Base-by-base conservation (phyloP, 2,329 filamentous ascomycete species). In the Alternaria solani region DNA sequence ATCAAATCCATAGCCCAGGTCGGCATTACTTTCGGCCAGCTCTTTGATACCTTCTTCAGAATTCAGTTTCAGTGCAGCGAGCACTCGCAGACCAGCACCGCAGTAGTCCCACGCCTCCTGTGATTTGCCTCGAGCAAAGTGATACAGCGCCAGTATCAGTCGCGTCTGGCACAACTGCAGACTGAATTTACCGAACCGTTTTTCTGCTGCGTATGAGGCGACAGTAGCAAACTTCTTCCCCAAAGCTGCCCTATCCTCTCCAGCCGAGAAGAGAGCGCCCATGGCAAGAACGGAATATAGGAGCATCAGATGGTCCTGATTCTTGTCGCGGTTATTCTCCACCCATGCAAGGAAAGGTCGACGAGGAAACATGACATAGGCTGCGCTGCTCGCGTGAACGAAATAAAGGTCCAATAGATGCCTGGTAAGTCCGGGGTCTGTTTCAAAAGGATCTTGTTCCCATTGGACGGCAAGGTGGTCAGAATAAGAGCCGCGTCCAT, bases 101-200 rank as follows among this genome's bases (percentile, higher is more conserved):
- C 86, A 84, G 65, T 87, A 86, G 65, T 92, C 89, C 80, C 85
- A 88, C 7, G 87, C 87, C 49, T 88, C 85, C 42, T 82, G 81
- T 38, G 84, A 78, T n/a, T 86, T 85, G 14, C 86, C 86, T 23
- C 84, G 83, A 1, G 89, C 86, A 61, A 89, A 87, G 65, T 88
- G 87, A 76, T 89, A 91, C 7, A 91, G 78, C 20, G 87, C 85
- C 39, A 93, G 82, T 16, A 92, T 81, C n/a, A 92, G 79, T 55
- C 88, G 85, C 47, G 85, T 86, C 72, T 92, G 90, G 12, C 89
- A 87, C 44, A 92, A 79, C 65, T 91, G 88, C 49, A 93, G 76
- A 57, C 81, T 86, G 59, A 87, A 83, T 7, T 73, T 80, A 20
- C 86, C 83, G 60, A 83, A 81, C 32, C 81, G 81, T 53, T 81